Evolutionary conservation across 768 basidiomycete species (phyloP).

Genomic region (Dentipellis fragilis): DNA sequence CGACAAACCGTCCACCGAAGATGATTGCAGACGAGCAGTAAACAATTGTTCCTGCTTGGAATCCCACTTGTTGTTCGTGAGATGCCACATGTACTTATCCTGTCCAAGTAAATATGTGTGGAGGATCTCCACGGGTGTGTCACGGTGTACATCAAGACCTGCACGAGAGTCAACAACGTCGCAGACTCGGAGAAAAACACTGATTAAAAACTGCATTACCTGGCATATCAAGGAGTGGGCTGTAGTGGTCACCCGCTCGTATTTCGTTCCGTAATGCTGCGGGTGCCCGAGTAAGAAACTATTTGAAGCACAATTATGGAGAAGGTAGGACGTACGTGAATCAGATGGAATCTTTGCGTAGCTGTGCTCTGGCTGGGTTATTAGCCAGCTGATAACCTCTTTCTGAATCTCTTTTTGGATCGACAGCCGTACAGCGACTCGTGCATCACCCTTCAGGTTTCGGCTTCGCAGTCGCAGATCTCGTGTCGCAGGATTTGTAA

Average conservation of each 20-base stretch:
- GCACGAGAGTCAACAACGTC: neutral
- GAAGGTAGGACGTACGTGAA: neutral
- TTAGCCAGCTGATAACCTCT: neutral
- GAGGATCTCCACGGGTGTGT: constrained; percentile 10
- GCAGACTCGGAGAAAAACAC: neutral
- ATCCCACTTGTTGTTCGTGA: constrained; percentile 16
- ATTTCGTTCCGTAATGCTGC: neutral
- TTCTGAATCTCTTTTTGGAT: neutral
- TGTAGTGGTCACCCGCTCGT: neutral
- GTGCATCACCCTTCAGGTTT: neutral
- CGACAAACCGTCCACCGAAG: constrained; percentile 19
- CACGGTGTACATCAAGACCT: constrained; percentile 3
- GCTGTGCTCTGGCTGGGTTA: neutral
- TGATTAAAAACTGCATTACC: neutral
- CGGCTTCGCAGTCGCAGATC: neutral
- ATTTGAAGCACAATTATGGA: neutral
- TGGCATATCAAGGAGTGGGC: neutral
- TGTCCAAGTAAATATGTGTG: constrained; percentile 19
- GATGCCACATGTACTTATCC: constrained; percentile 25
- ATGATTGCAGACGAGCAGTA: constrained; percentile 17
- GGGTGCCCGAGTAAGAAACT: neutral
- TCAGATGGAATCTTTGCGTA: neutral
- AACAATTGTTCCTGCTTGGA: constrained; percentile 17
- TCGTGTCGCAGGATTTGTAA: neutral
- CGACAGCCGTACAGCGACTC: neutral